These are phyloP conservation scores for Diplodia mutila DNA, from an alignment of 2,329 filamentous ascomycete genomes.

Conservation along the genomic window DNA sequence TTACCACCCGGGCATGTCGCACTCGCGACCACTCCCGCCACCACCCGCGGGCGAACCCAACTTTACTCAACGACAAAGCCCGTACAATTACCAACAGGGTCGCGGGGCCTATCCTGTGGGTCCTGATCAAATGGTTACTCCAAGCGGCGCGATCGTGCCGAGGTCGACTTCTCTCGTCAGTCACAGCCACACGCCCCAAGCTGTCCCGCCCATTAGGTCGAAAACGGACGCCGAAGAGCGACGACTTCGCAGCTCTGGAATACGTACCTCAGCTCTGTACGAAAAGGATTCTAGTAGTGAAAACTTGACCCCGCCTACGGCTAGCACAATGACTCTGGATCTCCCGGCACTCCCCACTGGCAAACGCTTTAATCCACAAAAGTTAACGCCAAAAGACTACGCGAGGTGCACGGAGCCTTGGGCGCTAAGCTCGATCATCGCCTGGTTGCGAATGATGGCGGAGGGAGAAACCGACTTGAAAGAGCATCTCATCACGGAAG, in stretches of 20 bases:
- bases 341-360: conserved; percentile 80
- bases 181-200: conserved; percentile 77
- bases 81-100: conserved; percentile 53
- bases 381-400: conserved; percentile 79
- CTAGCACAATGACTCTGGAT: conserved; percentile 69
- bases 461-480: conserved; percentile 90
- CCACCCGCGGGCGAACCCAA: conserved; percentile 62
- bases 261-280: conserved; percentile 31
- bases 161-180: conserved; percentile 69
- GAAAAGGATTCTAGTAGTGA: conserved; percentile 50
- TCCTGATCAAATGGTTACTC: conserved; percentile 39
- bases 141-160: conserved; percentile 39
- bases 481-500: conserved; percentile 82
- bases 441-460: conserved; percentile 86
- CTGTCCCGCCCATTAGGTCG: conserved; percentile 83
- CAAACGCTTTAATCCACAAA: conserved; percentile 81
- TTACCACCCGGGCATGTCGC: conserved; percentile 79
- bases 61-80: conserved; percentile 57
- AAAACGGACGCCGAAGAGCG: conserved; percentile 86
- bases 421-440: conserved; percentile 85
- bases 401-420: conserved; percentile 86
- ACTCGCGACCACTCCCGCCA: conserved; percentile 62
- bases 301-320: conserved; percentile 57
- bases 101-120: conserved; percentile 36
- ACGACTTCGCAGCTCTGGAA: conserved; percentile 50